Evolutionary conservation across 257 asterid species (phyloP).

Genomic region (Rauvolfia tetraphylla): DNA sequence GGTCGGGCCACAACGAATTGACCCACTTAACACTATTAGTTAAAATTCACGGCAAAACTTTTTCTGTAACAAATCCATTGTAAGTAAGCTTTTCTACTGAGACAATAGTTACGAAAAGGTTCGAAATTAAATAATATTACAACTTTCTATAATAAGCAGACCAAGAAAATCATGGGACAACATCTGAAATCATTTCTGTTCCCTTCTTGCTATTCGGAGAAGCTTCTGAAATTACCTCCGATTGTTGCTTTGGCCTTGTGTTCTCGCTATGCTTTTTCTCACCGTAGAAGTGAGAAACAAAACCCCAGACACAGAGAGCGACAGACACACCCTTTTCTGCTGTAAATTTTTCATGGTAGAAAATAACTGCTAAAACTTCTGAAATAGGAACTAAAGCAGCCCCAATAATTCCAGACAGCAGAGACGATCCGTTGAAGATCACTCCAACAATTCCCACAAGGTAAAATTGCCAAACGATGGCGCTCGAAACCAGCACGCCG

Average conservation of each 20-base stretch:
- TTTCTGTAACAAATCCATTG: no score
- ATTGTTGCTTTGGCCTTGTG: neutral
- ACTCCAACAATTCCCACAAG: constrained; percentile 22
- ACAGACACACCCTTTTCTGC: constrained; percentile 9
- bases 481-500: constrained; percentile 2
- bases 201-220: neutral
- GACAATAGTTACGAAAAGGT: no score
- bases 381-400: constrained; percentile 22
- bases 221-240: neutral
- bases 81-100: no score
- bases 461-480: constrained; percentile 24
- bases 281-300: constrained; percentile 20
- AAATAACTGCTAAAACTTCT: constrained; percentile 23
- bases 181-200: neutral
- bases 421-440: constrained; percentile 24
- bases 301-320: neutral
- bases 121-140: no score
- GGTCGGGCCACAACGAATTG: no score
- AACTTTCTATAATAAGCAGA: no score
- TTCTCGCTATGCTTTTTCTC: constrained; percentile 8
- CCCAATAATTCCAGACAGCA: constrained; percentile 17
- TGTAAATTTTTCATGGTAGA: constrained; percentile 24
- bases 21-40: no score
- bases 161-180: neutral
- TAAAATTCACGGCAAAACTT: no score